Evolutionary conservation across 2,329 filamentous ascomycete genomes (phyloP).

Genomic region (Ilyonectria sp.): DNA sequence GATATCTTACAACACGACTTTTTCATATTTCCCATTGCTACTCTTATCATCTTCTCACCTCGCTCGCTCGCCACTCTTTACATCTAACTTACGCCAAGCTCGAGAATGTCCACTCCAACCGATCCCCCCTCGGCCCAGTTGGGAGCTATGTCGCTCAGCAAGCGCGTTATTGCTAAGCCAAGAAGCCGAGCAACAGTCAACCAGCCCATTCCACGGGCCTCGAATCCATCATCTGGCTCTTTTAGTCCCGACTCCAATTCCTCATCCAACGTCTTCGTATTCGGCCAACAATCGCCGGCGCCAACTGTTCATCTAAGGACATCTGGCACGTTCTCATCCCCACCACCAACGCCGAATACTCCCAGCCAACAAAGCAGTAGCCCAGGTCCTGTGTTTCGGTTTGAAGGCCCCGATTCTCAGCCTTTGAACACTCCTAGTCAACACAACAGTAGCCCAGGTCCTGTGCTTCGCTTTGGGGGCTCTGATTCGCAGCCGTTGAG

Average conservation of each 20-base stretch:
- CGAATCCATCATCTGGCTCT: slow-evolving; percentile 4
- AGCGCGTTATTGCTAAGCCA: background rate
- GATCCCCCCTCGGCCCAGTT: slow-evolving; percentile 2
- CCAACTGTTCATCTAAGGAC: background rate
- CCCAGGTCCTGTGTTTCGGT: slow-evolving; percentile 2
- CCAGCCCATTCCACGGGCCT: background rate
- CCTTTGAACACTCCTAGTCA: background rate
- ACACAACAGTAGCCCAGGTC: background rate
- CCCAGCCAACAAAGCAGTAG: background rate
- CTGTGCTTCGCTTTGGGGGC: slow-evolving; percentile 1
- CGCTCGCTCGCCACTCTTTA: background rate
- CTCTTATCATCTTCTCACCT: background rate
- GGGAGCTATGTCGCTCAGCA: slow-evolving; percentile 15
- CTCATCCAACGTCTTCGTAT: slow-evolving; percentile 10
- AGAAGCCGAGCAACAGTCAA: background rate
- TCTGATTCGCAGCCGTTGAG: background rate
- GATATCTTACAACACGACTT: too few species aligned
- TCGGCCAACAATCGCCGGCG: slow-evolving; percentile 7
- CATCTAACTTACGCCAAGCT: background rate
- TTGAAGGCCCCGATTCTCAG: background rate
- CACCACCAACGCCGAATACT: background rate
- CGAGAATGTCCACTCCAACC: background rate
- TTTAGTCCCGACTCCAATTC: background rate
- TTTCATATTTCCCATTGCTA: too few species aligned
- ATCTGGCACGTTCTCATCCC: background rate